Conservation (phyloP, 192 early-diverging fungal genomes). For the Coemansia sp. region DNA sequence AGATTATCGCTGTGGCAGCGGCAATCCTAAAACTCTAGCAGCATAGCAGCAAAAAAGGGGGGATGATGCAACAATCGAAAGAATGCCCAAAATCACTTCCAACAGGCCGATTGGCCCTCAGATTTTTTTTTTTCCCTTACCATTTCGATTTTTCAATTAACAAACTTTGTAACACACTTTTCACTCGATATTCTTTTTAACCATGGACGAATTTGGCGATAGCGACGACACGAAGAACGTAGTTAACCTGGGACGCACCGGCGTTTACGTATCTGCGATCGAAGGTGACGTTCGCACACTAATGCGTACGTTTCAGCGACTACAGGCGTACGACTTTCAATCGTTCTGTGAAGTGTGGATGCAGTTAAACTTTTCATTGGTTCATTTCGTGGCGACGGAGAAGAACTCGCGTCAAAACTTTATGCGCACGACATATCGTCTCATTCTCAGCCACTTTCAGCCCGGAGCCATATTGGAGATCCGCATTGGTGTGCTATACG, state of each 20-base stretch:
- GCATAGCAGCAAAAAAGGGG: too few relatives aligned
- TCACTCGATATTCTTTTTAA: background rate
- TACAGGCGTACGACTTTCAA: conserved; percentile 49
- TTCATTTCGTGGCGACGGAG: conserved; percentile 61
- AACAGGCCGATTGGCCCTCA: too few relatives aligned
- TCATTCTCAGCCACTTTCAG: conserved; percentile 49
- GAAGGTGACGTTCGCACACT: conserved; percentile 53
- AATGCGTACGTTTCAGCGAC: conserved; percentile 52
- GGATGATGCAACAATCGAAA: too few relatives aligned
- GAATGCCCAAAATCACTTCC: too few relatives aligned
- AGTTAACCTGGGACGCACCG: conserved; percentile 49
- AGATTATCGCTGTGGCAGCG: too few relatives aligned
- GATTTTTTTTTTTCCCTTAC: background rate
- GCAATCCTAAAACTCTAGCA: too few relatives aligned
- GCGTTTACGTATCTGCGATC: conserved; percentile 50
- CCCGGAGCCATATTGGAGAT: conserved; percentile 44
- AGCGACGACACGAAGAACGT: conserved; percentile 46
- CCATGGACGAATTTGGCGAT: conserved; percentile 27
- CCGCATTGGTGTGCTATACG: conserved; percentile 55
- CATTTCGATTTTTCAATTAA: background rate
- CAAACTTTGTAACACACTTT: too few relatives aligned
- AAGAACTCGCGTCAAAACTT: conserved; percentile 57
- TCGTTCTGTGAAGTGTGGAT: conserved; percentile 57
- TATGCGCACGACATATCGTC: conserved; percentile 56
- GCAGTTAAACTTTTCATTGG: conserved; percentile 56